Base-by-base conservation (phyloP, 352 stramenopile species). In the Albugo candida region DNA sequence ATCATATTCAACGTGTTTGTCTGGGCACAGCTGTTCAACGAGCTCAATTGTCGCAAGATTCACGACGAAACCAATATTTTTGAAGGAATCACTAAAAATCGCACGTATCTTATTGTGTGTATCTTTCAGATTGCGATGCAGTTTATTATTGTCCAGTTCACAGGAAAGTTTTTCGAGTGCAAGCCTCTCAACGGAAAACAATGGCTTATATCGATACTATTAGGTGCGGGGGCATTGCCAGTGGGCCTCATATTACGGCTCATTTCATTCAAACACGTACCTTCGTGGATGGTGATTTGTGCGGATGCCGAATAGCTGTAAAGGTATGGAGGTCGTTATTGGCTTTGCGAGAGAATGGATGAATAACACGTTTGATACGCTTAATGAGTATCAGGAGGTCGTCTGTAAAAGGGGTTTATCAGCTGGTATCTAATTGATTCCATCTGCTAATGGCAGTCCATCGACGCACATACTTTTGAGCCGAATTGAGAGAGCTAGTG, bases 101-200 rank as follows among this genome's bases (percentile, higher is more conserved):
- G 51, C 6, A 64, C 98, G 5, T 98, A 97, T 62, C 71, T 95
- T 45, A 70, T 71, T 50, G 84, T 98, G 47, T 73, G 83, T 0
- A 13, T 94, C 1, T 61, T 93, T 48, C 97, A 95, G 49, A 68
- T 96, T 16, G 36, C 75, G 18, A 73, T 95, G 45, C 94, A 99
- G 65, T 52, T 96, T 39, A 42, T 98, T 43, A 96, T 98, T 51
- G 85, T 98, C 12, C 59, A 98, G 60, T 81, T 72, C 40, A 95
- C 84, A n/a, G 92, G 88, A 2, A 47, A 55, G 0, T 78, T 81
- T 21, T 84, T 83, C 58, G 79, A 77, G 44, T 85, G 72, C 49
- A 37, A 41, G 12, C 60, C 60, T 2, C 52, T 87, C 11, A 69
- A 58, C 1, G 60, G 51, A 1, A 46, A 2, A 0, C 64, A 83